Evolutionary conservation across 2,329 filamentous ascomycete species (phyloP), one percentile per base, ranked within the genome.

Genomic region (Dactylellina cionopaga): DNA sequence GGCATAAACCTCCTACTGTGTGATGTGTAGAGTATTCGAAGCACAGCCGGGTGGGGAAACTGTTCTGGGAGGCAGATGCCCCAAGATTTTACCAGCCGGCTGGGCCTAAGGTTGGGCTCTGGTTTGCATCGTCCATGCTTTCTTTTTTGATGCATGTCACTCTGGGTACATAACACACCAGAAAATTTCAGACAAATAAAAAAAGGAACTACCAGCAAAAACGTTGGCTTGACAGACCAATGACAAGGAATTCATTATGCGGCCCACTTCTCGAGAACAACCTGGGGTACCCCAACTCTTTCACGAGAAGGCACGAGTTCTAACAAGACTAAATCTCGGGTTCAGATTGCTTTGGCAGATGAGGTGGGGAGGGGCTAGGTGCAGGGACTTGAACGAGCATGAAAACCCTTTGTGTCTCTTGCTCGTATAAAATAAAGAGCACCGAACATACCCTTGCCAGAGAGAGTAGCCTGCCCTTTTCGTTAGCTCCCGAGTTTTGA

Each of bases 241-340:
- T 64, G 35, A 39, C 25, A 59, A 22, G 17, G 11, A n/a, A 27
- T 11, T 31, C 10, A 11, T 17, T 15, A 37, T 47, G 44, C 51
- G n/a, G n/a, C 44, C 68, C 68, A 65, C 68, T 47, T 60, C 17
- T 17, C 24, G 51, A 44, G 52, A 58, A n/a, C 25, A 15, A 46
- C 59, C 68, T 65, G 68, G 68, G 68, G 66, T 64, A 65, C 59
- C 68, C 68, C 52, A 65, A 65, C 68, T 25, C 43, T 72, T 52
- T 52, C 59, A 65, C 68, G 35, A 60, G 54, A 52, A 60, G 39
- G 51, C 66, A 51, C 52, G 46, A 54, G 52, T 15, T 22, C 65
- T 41, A 65, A 64, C 39, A 62, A 19, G n/a, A n/a, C n/a, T n/a
- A 44, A 35, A 58, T 56, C 49, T 71, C 59, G 59, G 60, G 44